phyloP scores from a whole-genome alignment of 2,329 filamentous ascomycete species.

The Colletotrichum magnum region DNA sequence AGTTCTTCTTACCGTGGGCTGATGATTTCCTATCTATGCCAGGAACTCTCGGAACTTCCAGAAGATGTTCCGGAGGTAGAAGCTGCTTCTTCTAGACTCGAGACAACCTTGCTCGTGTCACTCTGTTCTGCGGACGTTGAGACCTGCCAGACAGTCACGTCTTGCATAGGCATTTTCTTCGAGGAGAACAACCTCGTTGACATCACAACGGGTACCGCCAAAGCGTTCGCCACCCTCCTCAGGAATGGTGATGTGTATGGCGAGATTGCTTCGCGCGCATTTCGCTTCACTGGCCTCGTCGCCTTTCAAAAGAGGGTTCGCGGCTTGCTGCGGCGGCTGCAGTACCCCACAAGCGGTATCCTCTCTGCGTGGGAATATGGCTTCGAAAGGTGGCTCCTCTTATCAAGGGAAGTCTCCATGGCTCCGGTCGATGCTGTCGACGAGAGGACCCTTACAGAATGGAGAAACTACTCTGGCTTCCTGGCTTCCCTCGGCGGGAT shows the following conservation, averaged over 20 bases:
- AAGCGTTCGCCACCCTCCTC: conserved; percentile 66
- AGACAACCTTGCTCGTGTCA: conserved; percentile 74
- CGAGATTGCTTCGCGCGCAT: conserved; percentile 74
- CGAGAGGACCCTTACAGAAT: conserved; percentile 72
- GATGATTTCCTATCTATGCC: neutral
- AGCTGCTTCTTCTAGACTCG: conserved; percentile 67
- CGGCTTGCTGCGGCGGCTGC: conserved; percentile 71
- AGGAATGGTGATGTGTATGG: conserved; percentile 73
- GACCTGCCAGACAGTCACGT: conserved; percentile 74
- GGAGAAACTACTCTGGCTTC: conserved; percentile 79
- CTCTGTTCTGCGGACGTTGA: conserved; percentile 77
- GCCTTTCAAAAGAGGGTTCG: conserved; percentile 78
- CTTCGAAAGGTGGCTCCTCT: conserved; percentile 75
- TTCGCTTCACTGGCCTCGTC: conserved; percentile 77
- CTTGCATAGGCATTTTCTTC: conserved; percentile 73
- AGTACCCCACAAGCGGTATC: conserved; percentile 76
- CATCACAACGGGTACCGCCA: conserved; percentile 63
- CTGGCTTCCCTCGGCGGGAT: conserved; percentile 76
- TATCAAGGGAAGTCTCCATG: conserved; percentile 75
- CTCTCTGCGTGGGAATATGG: conserved; percentile 76
- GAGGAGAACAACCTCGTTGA: conserved; percentile 72
- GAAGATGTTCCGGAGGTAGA: conserved; percentile 69
- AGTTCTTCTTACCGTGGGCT: neutral
- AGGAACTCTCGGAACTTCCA: conserved; percentile 69
- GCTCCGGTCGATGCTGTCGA: conserved; percentile 65